Base-by-base conservation (phyloP, 345 rosid genomes). In the Conringia planisiliqua region DNA sequence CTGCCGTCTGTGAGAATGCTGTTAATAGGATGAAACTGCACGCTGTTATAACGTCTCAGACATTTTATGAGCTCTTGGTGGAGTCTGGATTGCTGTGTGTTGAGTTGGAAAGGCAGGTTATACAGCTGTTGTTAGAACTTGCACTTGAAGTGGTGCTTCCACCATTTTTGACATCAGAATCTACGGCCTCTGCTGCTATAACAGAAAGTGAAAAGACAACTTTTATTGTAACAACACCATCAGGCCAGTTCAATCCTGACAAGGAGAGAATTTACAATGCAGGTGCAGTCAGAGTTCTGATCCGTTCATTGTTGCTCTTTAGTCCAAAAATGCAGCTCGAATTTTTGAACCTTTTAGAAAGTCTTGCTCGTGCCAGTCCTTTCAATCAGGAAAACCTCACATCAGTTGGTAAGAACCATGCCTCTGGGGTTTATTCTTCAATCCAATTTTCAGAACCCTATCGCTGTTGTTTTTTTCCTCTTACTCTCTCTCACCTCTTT, bases 81-180 rank as follows among this genome's bases (percentile, higher is more conserved):
- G 98, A 96, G 78, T 96, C 98, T 81, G 92, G 97, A 73, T 87
- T 96, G 97, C 85, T 96, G 59, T 88, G 87, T 79, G 89, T 96
- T 78, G 98, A 90, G 56, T 89, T 80, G 80, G 99, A 96, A 85
- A 96, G 88, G 86, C 94, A 88, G 89, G 96, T 96, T 52, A 86
- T 96, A 82, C 99, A 88, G 82, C 78, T 96, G 66, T 78, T 96
- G 76, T 73, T 89, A 73, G 99, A 92, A 85, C 91, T 96, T 84
- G 96, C 98, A 73, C 91, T 92, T 80, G 99, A 96, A 82, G 85
- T 92, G 73, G 89, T 92, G 66, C 80, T 90, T 78, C 97, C 99
- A 24, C 99, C 99, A 65, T 89, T 88, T 88, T 81, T 84, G 70
- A 70, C 90, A 62, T 76, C 88, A 56, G 97, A 89, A 59, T 81